These are phyloP conservation scores for Abelmoschus esculentus DNA, from an alignment of 345 rosid genomes.

Conservation along the genomic window DNA sequence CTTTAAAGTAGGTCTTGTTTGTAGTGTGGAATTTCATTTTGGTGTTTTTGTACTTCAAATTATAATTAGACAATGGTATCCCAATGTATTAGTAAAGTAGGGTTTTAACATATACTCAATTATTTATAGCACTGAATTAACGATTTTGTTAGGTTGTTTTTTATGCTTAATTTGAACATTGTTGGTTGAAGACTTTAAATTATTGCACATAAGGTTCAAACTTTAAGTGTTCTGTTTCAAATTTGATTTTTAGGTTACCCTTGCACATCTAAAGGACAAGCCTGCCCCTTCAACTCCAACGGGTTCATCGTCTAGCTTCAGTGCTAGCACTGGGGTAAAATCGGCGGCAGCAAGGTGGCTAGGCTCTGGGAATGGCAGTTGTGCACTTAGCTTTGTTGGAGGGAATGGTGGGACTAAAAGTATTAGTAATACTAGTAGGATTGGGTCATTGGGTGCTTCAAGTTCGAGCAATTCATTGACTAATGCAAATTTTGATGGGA, in stretches of 20 bases:
- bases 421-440: slow-evolving; percentile 60
- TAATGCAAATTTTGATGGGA: slow-evolving; percentile 84
- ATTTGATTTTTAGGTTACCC: slow-evolving; percentile 51
- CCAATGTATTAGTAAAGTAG: background rate
- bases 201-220: slow-evolving; percentile 8
- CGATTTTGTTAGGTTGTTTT: background rate
- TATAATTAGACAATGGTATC: background rate
- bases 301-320: slow-evolving; percentile 61
- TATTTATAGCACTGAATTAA: background rate
- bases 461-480: slow-evolving; percentile 50
- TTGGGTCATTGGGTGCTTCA: slow-evolving; percentile 73
- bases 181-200: slow-evolving; percentile 3
- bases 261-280: slow-evolving; percentile 91
- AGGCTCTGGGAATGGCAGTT: slow-evolving; percentile 81
- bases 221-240: slow-evolving; percentile 3
- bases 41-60: background rate
- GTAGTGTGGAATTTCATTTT: background rate
- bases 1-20: background rate
- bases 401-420: slow-evolving; percentile 87
- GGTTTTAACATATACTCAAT: background rate
- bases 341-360: slow-evolving; percentile 87
- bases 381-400: slow-evolving; percentile 85
- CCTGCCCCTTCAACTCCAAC: slow-evolving; percentile 81
- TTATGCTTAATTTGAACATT: background rate
- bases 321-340: slow-evolving; percentile 78